Evolutionary conservation across 129 eudicot species (phyloP).

Genomic region (Heracleum sosnowskyi): DNA sequence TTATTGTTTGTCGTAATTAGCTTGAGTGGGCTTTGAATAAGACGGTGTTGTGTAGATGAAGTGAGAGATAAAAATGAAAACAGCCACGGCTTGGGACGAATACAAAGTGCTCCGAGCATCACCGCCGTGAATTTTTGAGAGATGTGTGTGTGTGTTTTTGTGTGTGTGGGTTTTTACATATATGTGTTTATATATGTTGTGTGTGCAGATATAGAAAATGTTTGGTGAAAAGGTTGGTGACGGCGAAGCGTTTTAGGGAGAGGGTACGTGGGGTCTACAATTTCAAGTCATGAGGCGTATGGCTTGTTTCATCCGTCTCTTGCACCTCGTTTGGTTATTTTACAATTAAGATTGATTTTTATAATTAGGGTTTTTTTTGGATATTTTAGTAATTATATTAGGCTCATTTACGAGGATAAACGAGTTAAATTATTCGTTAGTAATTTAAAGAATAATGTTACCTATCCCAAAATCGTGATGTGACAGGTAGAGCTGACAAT

Average conservation of each 20-base stretch:
- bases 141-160: not conserved
- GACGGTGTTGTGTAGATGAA: conserved; percentile 28
- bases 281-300: not conserved
- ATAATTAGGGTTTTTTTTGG: too few relatives aligned
- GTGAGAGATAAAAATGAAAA: conserved; percentile 31
- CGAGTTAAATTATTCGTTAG: too few relatives aligned
- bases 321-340: too few relatives aligned
- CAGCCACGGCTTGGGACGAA: conserved; percentile 62
- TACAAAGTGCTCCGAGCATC: conserved; percentile 73
- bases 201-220: not conserved
- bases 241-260: conserved; percentile 5
- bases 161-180: not conserved
- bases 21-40: conserved; percentile 24
- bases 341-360: too few relatives aligned
- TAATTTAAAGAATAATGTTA: too few relatives aligned
- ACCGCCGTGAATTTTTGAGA: conserved; percentile 23
- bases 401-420: too few relatives aligned
- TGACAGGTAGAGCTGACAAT: too few relatives aligned
- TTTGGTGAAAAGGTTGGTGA: conserved; percentile 8
- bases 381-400: too few relatives aligned
- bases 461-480: too few relatives aligned
- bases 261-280: not conserved
- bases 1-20: not conserved
- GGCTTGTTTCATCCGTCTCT: not conserved
- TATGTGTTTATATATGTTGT: not conserved